Percentiles rank a stretch among this genome's conserved stretches.
Conservation (phyloP, 192 early-diverging fungal species). For the Coemansia sp. region DNA sequence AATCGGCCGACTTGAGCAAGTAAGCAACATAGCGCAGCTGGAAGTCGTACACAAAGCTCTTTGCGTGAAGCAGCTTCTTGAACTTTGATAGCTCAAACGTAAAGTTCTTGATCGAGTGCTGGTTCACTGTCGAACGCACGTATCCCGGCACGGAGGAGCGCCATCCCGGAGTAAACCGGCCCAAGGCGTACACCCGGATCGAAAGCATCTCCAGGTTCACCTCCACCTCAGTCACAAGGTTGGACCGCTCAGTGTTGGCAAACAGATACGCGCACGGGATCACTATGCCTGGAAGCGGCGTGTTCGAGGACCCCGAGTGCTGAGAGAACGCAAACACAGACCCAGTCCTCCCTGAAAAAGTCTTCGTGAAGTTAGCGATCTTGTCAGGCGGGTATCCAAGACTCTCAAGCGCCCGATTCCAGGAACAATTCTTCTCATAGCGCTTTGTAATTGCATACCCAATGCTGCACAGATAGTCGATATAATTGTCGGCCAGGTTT, state of each 20-base stretch:
- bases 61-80: constrained; percentile 55
- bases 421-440: constrained; percentile 31
- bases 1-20: constrained; percentile 26
- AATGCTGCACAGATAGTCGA: constrained; percentile 52
- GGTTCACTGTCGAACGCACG: constrained; percentile 39
- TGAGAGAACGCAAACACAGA: background rate
- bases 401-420: constrained; percentile 35
- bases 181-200: constrained; percentile 50
- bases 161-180: constrained; percentile 50
- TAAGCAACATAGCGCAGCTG: constrained; percentile 53
- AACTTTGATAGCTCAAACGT: constrained; percentile 52
- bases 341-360: constrained; percentile 18
- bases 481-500: constrained; percentile 51
- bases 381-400: constrained; percentile 36
- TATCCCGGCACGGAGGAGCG: constrained; percentile 52
- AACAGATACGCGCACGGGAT: constrained; percentile 47
- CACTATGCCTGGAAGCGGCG: constrained; percentile 35
- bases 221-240: constrained; percentile 49
- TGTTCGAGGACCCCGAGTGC: background rate
- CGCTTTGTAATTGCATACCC: constrained; percentile 46
- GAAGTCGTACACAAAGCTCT: constrained; percentile 56
- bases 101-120: constrained; percentile 48
- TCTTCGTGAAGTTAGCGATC: constrained; percentile 21
- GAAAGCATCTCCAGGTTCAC: constrained; percentile 45
- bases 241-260: constrained; percentile 49